Conservation (phyloP, 2,329 filamentous ascomycete species). For the Pseudocercospora fuligena region DNA sequence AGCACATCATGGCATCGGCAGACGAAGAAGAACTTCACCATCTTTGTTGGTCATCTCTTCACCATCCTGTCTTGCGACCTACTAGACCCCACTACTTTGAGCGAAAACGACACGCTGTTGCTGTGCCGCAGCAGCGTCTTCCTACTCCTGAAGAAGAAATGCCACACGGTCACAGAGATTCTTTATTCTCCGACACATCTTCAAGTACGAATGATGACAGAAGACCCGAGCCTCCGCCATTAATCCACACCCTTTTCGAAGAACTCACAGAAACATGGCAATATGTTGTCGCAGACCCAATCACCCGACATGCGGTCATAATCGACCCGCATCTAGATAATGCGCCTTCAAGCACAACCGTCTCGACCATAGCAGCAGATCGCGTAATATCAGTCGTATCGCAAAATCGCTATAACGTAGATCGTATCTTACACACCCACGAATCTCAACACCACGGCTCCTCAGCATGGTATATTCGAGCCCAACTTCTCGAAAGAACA, state of each 20-base stretch:
- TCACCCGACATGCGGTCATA: constrained; percentile 56
- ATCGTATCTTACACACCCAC: constrained; percentile 32
- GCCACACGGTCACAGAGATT: not conserved
- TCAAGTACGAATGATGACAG: constrained; percentile 13
- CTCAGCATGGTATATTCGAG: constrained; percentile 33
- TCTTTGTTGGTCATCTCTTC: constrained; percentile 2
- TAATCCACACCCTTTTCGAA: constrained; percentile 44
- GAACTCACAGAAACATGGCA: constrained; percentile 61
- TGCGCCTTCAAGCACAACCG: constrained; percentile 35
- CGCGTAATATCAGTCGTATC: constrained; percentile 23
- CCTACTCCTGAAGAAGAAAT: not conserved
- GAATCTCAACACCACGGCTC: constrained; percentile 26
- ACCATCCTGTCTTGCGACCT: constrained; percentile 1
- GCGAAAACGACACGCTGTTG: not conserved
- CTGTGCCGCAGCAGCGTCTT: not conserved
- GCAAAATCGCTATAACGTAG: constrained; percentile 29
- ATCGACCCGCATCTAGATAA: constrained; percentile 68
- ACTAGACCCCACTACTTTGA: not conserved
- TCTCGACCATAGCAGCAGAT: constrained; percentile 33
- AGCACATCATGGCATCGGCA: not conserved
- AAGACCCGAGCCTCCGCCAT: constrained; percentile 24
- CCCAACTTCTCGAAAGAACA: constrained; percentile 25
- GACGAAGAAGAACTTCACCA: not conserved
- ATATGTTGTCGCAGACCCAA: constrained; percentile 62
- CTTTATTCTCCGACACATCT: constrained; percentile 21